A percentile compares a stretch with the other conserved stretches of the same genome.
phyloP scores from a whole-genome alignment of 306 rosid genomes.

The Vigna radiata region DNA sequence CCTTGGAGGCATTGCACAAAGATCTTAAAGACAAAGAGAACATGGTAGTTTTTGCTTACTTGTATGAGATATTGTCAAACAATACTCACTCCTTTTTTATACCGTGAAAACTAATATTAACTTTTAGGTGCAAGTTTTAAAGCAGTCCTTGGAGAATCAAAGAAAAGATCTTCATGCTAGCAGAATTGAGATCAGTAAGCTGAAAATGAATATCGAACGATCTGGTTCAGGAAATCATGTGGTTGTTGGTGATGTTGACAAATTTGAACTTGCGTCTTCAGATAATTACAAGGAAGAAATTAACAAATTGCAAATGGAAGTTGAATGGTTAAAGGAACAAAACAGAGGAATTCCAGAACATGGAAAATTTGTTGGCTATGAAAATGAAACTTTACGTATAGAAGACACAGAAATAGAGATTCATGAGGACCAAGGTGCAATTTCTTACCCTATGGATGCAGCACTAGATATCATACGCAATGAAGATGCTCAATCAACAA shows the following conservation, averaged over 20 bases:
- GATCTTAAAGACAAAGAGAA: slow-evolving; percentile 81
- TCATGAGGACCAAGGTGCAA: slow-evolving; percentile 72
- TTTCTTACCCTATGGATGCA: slow-evolving; percentile 49
- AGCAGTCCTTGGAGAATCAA: slow-evolving; percentile 78
- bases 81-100: slow-evolving; percentile 25
- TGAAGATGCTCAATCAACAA: slow-evolving; percentile 51
- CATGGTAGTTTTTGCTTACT: slow-evolving; percentile 58
- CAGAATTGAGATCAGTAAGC: slow-evolving; percentile 75
- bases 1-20: slow-evolving; percentile 72
- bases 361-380: slow-evolving; percentile 47
- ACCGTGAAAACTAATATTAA: slow-evolving; percentile 41
- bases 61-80: slow-evolving; percentile 37
- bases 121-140: slow-evolving; percentile 74
- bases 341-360: slow-evolving; percentile 42
- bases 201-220: slow-evolving; percentile 72
- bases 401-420: slow-evolving; percentile 76
- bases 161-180: slow-evolving; percentile 74
- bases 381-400: slow-evolving; percentile 50
- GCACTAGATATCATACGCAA: slow-evolving; percentile 39
- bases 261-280: slow-evolving; percentile 51
- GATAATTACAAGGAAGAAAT: slow-evolving; percentile 82
- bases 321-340: slow-evolving; percentile 67
- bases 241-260: slow-evolving; percentile 49
- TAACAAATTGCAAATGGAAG: slow-evolving; percentile 70
- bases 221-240: slow-evolving; percentile 52